A percentile compares a stretch with the other conserved stretches of the same genome.
Evolutionary conservation across 192 early-diverging fungal species (phyloP).

Genomic region (Irineochytrium annulatum): DNA sequence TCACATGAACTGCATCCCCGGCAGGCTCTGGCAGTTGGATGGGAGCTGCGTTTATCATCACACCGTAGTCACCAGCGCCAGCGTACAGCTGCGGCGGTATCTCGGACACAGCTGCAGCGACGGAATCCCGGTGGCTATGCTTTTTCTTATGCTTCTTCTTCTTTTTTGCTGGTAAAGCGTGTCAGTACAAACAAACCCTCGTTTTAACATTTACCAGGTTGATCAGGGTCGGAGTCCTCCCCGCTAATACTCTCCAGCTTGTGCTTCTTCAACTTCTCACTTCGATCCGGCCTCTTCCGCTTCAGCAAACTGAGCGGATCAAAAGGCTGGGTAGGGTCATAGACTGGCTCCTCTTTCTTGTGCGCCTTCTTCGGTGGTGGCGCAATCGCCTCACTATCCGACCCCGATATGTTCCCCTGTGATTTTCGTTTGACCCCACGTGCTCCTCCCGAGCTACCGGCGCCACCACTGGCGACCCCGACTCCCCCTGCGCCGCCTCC

Average conservation of each 20-base stretch:
- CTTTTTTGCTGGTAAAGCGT: constrained; percentile 13
- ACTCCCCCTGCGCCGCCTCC: constrained; percentile 11
- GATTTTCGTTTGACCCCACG: not conserved
- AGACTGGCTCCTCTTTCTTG: constrained; percentile 17
- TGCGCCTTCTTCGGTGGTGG: not conserved
- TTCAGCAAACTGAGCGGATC: no score
- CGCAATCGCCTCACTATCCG: constrained; percentile 15
- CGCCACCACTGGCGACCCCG: not conserved
- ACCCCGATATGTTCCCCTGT: not conserved
- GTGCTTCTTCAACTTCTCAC: not conserved
- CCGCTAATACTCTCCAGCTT: not conserved
- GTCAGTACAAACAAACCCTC: not conserved
- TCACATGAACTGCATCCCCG: not conserved
- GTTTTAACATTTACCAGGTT: not conserved
- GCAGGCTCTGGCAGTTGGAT: not conserved
- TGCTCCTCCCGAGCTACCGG: constrained; percentile 20
- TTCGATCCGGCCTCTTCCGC: constrained; percentile 9
- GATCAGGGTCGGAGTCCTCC: not conserved
- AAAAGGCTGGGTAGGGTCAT: no score
- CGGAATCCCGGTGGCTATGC: constrained; percentile 17
- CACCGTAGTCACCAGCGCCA: constrained; percentile 10
- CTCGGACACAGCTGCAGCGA: not conserved
- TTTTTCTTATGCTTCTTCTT: constrained; percentile 34
- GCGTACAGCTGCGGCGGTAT: constrained; percentile 6
- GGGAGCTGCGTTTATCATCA: constrained; percentile 8